Conservation (phyloP, 176 grass and related monocot species). For the Olyra latifolia region DNA sequence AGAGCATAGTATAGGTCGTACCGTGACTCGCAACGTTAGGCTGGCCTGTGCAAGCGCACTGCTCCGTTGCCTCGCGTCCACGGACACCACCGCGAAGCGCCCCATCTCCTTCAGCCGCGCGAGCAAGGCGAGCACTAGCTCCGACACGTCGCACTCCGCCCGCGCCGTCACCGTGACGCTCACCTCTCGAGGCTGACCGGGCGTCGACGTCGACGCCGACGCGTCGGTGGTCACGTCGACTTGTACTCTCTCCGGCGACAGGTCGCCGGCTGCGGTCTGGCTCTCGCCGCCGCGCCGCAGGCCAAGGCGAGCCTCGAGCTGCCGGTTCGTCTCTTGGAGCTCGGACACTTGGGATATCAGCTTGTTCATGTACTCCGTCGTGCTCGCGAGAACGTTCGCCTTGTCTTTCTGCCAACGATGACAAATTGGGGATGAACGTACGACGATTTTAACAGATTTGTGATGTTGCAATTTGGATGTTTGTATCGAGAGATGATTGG, state of each 20-base stretch:
- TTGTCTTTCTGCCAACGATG: slow-evolving; percentile 62
- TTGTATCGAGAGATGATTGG: neutral
- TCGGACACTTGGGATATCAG: slow-evolving; percentile 49
- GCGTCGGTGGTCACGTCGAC: slow-evolving; percentile 25
- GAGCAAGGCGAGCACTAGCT: slow-evolving; percentile 32
- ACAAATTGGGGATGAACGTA: neutral
- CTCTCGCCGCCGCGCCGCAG: neutral
- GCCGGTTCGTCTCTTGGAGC: slow-evolving; percentile 51
- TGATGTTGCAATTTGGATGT: neutral
- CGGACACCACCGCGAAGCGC: slow-evolving; percentile 27
- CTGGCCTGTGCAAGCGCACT: slow-evolving; percentile 3
- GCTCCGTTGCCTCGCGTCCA: slow-evolving; percentile 24
- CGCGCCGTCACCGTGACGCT: slow-evolving; percentile 33
- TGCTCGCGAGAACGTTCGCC: slow-evolving; percentile 53
- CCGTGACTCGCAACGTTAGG: slow-evolving; percentile 37
- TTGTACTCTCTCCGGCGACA: slow-evolving; percentile 28
- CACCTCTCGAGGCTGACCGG: slow-evolving; percentile 23
- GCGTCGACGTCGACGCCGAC: slow-evolving; percentile 9
- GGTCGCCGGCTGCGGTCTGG: neutral
- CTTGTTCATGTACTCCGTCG: slow-evolving; percentile 60
- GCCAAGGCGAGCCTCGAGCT: slow-evolving; percentile 47
- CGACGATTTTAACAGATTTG: neutral
- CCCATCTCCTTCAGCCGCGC: slow-evolving; percentile 30
- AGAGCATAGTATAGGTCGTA: neutral
- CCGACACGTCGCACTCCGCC: slow-evolving; percentile 44